Evolutionary conservation across 2,329 filamentous ascomycete genomes (phyloP).

Genomic region (Orbilia oligospora): DNA sequence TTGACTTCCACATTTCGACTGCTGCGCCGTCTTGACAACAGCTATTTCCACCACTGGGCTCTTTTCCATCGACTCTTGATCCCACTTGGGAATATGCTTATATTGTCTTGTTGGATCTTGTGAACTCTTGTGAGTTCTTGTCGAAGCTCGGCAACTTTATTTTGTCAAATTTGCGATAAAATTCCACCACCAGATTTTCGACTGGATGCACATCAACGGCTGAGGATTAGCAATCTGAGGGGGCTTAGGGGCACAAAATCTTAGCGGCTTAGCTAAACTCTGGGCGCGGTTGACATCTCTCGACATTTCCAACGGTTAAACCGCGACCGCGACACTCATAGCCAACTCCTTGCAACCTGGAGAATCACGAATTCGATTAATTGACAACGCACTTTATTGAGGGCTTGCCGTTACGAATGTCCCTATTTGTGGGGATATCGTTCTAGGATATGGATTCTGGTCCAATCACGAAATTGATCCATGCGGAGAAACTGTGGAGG

Average conservation of each 20-base stretch:
- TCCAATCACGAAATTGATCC: conserved; percentile 9
- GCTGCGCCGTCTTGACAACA: conserved; percentile 38
- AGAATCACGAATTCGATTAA: neutral
- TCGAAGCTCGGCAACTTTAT: conserved; percentile 39
- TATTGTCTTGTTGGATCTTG: conserved; percentile 57
- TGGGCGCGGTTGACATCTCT: neutral
- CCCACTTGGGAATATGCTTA: conserved; percentile 43
- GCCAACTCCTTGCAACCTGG: neutral
- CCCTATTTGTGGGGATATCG: conserved; percentile 14
- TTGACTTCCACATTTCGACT: conserved; percentile 16
- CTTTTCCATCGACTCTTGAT: conserved; percentile 22
- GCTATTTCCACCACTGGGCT: conserved; percentile 53
- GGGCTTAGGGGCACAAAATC: neutral
- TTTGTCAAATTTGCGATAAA: neutral
- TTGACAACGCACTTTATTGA: conserved; percentile 38
- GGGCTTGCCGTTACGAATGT: neutral
- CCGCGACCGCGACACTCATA: conserved; percentile 9
- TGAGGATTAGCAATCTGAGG: conserved; percentile 10
- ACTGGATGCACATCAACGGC: neutral
- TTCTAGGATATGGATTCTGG: conserved; percentile 19
- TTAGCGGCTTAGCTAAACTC: conserved; percentile 17
- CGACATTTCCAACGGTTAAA: conserved; percentile 18
- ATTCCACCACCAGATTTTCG: neutral
- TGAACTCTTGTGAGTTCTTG: conserved; percentile 44
- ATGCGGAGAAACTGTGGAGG: conserved; percentile 58